A percentile compares a stretch with the other conserved stretches of the same genome.
Conservation (phyloP, 768 basidiomycete genomes). For the Crassisporium funariophilum region DNA sequence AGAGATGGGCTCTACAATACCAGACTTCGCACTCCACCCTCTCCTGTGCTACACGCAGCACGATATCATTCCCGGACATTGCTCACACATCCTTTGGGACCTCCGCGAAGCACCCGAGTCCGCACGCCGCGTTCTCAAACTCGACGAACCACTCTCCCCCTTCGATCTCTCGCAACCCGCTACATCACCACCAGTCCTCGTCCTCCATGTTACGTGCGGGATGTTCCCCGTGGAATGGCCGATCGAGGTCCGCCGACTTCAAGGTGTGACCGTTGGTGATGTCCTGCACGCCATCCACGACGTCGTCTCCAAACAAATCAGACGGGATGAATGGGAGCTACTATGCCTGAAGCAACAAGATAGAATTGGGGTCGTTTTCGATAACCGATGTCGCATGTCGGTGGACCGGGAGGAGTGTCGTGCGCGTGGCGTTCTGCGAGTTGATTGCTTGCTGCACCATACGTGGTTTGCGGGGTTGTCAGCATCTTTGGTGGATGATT, state of each 20-base stretch:
- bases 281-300: constrained; percentile 49
- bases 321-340: constrained; percentile 43
- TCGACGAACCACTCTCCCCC: constrained; percentile 25
- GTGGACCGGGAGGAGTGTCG: constrained; percentile 35
- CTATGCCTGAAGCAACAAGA: constrained; percentile 43
- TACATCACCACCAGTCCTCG: constrained; percentile 41
- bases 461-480: constrained; percentile 57
- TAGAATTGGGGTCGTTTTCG: constrained; percentile 43
- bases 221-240: constrained; percentile 46
- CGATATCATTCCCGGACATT: constrained; percentile 23
- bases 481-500: constrained; percentile 34
- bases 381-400: constrained; percentile 46
- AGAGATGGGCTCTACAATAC: constrained; percentile 20
- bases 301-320: constrained; percentile 40
- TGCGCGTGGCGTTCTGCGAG: constrained; percentile 44
- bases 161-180: constrained; percentile 42
- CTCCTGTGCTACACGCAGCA: constrained; percentile 43
- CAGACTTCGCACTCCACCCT: constrained; percentile 33
- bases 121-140: constrained; percentile 26
- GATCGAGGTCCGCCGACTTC: constrained; percentile 40
- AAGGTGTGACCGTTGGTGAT: constrained; percentile 54
- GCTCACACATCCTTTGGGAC: constrained; percentile 50
- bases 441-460: constrained; percentile 52
- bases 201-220: constrained; percentile 47
- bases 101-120: constrained; percentile 42